Base-by-base conservation (phyloP, 306 rosid species). In the Begonia masoniana region DNA sequence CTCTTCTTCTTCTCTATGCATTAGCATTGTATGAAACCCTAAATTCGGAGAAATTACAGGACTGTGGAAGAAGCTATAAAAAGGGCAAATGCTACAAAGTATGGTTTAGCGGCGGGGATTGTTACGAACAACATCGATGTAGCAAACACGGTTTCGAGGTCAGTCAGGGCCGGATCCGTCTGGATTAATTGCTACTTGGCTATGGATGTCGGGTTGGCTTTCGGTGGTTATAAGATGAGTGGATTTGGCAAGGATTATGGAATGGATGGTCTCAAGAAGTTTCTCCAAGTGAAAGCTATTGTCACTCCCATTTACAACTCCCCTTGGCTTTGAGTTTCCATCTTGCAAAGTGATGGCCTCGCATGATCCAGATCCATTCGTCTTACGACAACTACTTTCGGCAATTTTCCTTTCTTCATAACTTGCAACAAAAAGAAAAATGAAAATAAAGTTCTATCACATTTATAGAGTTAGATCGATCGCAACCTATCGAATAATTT, bases 241-340 rank as follows among this genome's bases (percentile, higher is more conserved):
- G 96, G 97, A 1, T 85, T 85, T 47, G 97, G 97, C 13, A 80
- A 70, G 66, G 95, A 85, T n/a, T 57, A 12, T n/a, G 97, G 95
- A 47, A 41, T 78, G 54, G 82, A 76, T 26, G 35, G 0, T 78
- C 72, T 7, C 69, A 64, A 78, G 47, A 71, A 85, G 66, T 91
- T 82, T 52, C 73, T 91, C 15, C 96, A 83, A 50, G 67, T 77
- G 19, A 91, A 91, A 60, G 71, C 91, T 35, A 81, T 89, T 3
- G 85, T 85, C 12, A 85, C 87, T 23, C 97, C 97, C 16, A 50
- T 89, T 21, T 68, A 78, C 41, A 80, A 75, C 64, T 80, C 94
- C 47, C 97, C 95, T 48, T 89, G 97, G 97, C 94, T 87, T 59
- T 87, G 39, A 31, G 39, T 31, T 31, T 31, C 39, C 8, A 6